Evolutionary conservation across 179 eudicot genomes (phyloP).

Genomic region (Nepenthes alata): DNA sequence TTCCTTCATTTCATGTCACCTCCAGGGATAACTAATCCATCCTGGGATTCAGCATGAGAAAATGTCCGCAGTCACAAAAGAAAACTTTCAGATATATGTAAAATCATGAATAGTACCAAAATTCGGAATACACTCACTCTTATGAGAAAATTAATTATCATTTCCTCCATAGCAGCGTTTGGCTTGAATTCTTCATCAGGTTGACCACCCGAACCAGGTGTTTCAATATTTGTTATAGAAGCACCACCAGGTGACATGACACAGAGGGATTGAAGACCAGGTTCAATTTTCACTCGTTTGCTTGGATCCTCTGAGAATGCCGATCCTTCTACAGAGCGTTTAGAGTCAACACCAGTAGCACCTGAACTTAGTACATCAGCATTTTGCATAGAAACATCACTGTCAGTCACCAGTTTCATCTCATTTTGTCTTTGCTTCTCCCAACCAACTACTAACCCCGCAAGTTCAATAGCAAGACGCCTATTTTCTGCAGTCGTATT

Average conservation of each 20-base stretch:
- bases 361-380: slow-evolving; percentile 39
- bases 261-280: slow-evolving; percentile 78
- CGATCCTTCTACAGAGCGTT: slow-evolving; percentile 52
- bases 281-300: slow-evolving; percentile 88
- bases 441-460: slow-evolving; percentile 98
- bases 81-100: neutral
- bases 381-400: slow-evolving; percentile 41
- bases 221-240: slow-evolving; percentile 81
- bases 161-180: slow-evolving; percentile 99
- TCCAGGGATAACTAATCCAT: too few relatives aligned
- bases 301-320: slow-evolving; percentile 61
- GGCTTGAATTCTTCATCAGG: slow-evolving; percentile 99
- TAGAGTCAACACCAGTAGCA: slow-evolving; percentile 41
- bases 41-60: too few relatives aligned
- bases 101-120: neutral
- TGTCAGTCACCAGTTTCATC: slow-evolving; percentile 46
- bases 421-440: slow-evolving; percentile 94
- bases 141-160: slow-evolving; percentile 95
- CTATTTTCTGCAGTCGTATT: slow-evolving; percentile 90
- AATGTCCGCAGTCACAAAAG: too few relatives aligned
- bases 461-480: slow-evolving; percentile 98
- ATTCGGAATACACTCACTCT: slow-evolving; percentile 34
- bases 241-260: slow-evolving; percentile 95
- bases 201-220: slow-evolving; percentile 83
- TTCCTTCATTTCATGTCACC: too few relatives aligned